Evolutionary conservation across 805 yeast species (phyloP).

Genomic region (Scheffersomyces amazonensis): DNA sequence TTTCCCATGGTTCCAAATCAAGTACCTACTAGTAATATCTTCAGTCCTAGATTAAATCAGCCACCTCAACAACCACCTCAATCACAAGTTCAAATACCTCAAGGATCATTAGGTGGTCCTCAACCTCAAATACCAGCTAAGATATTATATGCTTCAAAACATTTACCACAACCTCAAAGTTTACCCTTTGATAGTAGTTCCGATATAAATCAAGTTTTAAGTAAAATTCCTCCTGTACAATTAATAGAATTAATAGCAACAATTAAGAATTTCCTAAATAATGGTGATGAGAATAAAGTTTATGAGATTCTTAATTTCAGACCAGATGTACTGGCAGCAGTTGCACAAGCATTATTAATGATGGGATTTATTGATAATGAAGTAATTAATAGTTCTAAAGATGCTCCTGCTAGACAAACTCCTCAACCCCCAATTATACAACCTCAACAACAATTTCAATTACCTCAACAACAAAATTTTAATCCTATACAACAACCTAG

Average conservation of each 20-base stretch:
- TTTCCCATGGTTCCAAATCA: neutral
- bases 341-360: constrained; percentile 69
- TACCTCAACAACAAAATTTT: constrained; percentile 16
- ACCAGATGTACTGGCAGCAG: constrained; percentile 59
- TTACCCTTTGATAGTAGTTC: constrained; percentile 44
- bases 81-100: neutral
- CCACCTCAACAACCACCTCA: neutral
- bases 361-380: constrained; percentile 75
- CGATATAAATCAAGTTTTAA: constrained; percentile 57
- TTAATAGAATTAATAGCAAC: constrained; percentile 67
- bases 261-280: constrained; percentile 53
- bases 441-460: constrained; percentile 5
- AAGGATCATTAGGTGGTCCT: neutral
- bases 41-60: neutral
- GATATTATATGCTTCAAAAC: constrained; percentile 51
- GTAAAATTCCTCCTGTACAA: constrained; percentile 67
- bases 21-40: neutral
- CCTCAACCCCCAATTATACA: constrained; percentile 9
- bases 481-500: neutral
- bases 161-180: constrained; percentile 48
- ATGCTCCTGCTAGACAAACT: constrained; percentile 1
- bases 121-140: constrained; percentile 41
- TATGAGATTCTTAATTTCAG: constrained; percentile 50
- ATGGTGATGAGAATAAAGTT: constrained; percentile 50
- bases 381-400: constrained; percentile 55